These are phyloP conservation scores for Aspergillus indologenus DNA, from an alignment of 495 filamentous ascomycete species.

Conservation along the genomic window DNA sequence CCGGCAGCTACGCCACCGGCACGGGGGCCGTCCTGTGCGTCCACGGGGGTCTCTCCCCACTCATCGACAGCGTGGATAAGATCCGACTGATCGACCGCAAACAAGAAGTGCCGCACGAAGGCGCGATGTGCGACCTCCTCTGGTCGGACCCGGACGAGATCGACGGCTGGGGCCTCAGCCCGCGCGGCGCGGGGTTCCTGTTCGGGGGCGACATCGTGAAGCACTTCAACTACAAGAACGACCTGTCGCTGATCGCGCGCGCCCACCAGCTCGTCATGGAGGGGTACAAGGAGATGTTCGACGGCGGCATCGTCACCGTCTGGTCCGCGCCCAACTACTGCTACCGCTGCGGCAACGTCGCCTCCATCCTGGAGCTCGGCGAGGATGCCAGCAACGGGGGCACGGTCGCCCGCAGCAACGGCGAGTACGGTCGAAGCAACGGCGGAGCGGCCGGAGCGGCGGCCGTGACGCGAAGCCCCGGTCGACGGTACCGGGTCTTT, in stretches of 20 bases:
- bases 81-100: constrained; percentile 94
- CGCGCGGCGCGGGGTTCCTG: constrained; percentile 91
- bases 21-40: constrained; percentile 91
- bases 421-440: constrained; percentile 63
- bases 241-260: constrained; percentile 84
- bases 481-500: constrained; percentile 90
- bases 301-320: constrained; percentile 89
- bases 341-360: constrained; percentile 96
- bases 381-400: constrained; percentile 80
- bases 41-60: constrained; percentile 86
- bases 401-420: constrained; percentile 73
- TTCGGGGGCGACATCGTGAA: constrained; percentile 97
- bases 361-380: constrained; percentile 86
- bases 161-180: constrained; percentile 94
- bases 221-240: constrained; percentile 89
- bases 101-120: constrained; percentile 97
- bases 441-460: constrained; percentile 31
- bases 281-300: constrained; percentile 99
- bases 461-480: constrained; percentile 63
- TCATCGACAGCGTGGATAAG: constrained; percentile 93
- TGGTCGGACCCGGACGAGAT: constrained; percentile 99
- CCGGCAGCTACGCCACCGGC: constrained; percentile 57
- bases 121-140: constrained; percentile 96
- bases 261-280: constrained; percentile 99
- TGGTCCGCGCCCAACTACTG: constrained; percentile 99